Evolutionary conservation across 1,139 yeast species (phyloP).

Genomic region (Yamadazyma dushanensis): DNA sequence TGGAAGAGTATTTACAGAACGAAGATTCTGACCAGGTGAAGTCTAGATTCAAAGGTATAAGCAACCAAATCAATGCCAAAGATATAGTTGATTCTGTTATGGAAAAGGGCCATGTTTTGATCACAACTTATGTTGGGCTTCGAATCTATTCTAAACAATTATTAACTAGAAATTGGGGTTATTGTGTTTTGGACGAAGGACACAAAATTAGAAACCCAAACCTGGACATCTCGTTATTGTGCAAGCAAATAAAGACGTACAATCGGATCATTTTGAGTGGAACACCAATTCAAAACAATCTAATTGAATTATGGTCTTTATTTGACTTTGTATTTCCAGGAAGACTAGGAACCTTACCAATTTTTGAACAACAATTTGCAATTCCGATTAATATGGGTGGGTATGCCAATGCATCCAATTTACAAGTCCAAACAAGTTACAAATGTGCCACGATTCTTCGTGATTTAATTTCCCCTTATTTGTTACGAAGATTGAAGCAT

Average conservation of each 20-base stretch:
- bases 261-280: constrained; percentile 89
- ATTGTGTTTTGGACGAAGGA: constrained; percentile 91
- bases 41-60: constrained; percentile 23
- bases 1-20: constrained; percentile 48
- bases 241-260: constrained; percentile 79
- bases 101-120: constrained; percentile 72
- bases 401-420: constrained; percentile 92
- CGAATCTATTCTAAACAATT: constrained; percentile 71
- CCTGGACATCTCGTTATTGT: constrained; percentile 78
- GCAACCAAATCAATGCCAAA: constrained; percentile 42
- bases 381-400: constrained; percentile 97
- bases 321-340: constrained; percentile 97
- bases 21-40: constrained; percentile 43
- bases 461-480: constrained; percentile 86
- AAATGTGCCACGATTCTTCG: constrained; percentile 91
- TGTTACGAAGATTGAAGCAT: constrained; percentile 80
- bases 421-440: constrained; percentile 95
- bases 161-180: constrained; percentile 80
- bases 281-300: constrained; percentile 92
- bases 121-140: constrained; percentile 91
- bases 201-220: constrained; percentile 96
- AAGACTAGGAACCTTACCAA: constrained; percentile 88
- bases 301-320: constrained; percentile 88
- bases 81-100: constrained; percentile 52
- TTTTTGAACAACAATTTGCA: constrained; percentile 89